Base-by-base conservation (phyloP, 345 rosid genomes). In the Ricinus communis region DNA sequence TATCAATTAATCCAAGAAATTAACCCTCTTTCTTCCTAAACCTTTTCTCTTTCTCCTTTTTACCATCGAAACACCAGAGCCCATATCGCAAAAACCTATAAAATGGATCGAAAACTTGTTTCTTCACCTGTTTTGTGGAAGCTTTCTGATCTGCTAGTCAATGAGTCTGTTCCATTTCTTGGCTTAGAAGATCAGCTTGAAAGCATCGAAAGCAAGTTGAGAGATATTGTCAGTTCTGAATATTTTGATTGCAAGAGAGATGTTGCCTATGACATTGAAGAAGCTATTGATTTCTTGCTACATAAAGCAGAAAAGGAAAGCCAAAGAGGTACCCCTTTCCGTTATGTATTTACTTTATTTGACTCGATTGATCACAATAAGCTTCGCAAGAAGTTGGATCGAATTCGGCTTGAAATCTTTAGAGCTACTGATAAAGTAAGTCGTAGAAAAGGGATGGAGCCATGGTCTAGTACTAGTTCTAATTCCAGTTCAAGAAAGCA, bases 261-360 rank as follows among this genome's bases (percentile, higher is more conserved):
- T 31, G 56, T 65, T 65, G 69, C 56, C 49, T 65, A 65, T 47
- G 69, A 65, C 53, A 65, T 65, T 49, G 69, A 65, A 65, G 69
- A 65, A 49, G 69, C 53, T 25, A 47, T 65, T 30, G 69, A 65
- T 65, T 65, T 65, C 25, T 65, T 65, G 43, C 69, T 65, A 0
- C 25, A 27, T 16, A 65, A 47, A 49, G 69, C 69, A 22, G 54
- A 54, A 12, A 54, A 65, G 40, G 49, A 27, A 5, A 65, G 25
- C 40, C 69, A 65, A 13, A 65, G 40, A 19, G 69, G 69, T 8
- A 28, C 38, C 27, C 27, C 49, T 5, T 18, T 30, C 0, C 6
- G 18, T 27, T 33, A 8, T 18, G n/a, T 65, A 8, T 7, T 30
- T 14, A 5, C 56, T 30, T 18, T 47, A 1, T 3, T 65, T 25